phyloP scores from a whole-genome alignment of 148 eudicot genomes.

The Spergularia bocconei region DNA sequence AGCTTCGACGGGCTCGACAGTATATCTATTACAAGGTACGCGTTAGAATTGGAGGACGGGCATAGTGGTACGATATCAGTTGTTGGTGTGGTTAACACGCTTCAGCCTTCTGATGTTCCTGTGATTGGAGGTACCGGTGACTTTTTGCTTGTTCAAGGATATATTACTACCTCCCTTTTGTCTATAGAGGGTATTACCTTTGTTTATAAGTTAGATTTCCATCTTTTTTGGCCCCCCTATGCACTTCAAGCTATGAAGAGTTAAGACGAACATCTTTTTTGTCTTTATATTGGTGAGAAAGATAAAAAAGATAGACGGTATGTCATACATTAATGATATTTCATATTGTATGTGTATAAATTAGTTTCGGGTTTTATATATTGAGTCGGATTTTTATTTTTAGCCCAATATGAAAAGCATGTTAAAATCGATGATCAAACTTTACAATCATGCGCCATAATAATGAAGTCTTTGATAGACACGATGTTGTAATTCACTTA shows the following conservation, averaged over 20 bases:
- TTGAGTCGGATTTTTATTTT: no score
- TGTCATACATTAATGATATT: no score
- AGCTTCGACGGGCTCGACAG: neutral
- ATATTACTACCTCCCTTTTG: slow-evolving; percentile 30
- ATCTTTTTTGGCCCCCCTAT: slow-evolving; percentile 53
- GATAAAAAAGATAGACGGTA: no score
- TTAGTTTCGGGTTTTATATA: no score
- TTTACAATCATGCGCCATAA: no score
- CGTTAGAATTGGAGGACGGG: neutral
- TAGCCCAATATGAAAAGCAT: no score
- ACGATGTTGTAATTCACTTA: no score
- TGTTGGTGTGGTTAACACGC: neutral
- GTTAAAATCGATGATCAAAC: no score
- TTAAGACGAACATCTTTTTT: no score
- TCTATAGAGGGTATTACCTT: slow-evolving; percentile 23
- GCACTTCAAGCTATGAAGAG: slow-evolving; percentile 23
- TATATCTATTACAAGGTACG: neutral
- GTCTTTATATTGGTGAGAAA: no score
- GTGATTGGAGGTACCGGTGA: slow-evolving; percentile 32
- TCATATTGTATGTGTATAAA: no score
- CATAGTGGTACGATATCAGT: neutral
- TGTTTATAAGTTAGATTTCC: slow-evolving; percentile 42
- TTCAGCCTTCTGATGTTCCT: slow-evolving; percentile 27
- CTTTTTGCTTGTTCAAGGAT: slow-evolving; percentile 50
- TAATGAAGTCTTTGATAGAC: no score